A percentile compares a stretch with the other conserved stretches of the same genome.
Evolutionary conservation across 208 protist species (phyloP).

Genomic region (Leishmania amazonensis): DNA sequence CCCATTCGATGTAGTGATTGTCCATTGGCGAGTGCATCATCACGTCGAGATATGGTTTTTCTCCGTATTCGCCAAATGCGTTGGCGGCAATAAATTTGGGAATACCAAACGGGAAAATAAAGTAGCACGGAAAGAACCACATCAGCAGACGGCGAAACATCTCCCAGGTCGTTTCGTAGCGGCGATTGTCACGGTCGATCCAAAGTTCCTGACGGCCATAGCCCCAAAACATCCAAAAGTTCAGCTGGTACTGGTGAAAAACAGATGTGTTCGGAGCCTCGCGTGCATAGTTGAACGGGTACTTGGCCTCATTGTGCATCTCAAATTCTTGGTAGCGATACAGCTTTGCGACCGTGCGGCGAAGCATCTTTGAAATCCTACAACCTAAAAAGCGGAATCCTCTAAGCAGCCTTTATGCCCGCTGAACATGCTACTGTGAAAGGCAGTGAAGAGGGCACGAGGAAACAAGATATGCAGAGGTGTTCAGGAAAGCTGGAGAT

Average conservation of each 20-base stretch:
- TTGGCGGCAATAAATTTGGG: conserved; percentile 78
- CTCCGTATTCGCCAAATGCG: conserved; percentile 85
- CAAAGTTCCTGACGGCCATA: conserved; percentile 86
- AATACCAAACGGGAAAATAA: conserved; percentile 89
- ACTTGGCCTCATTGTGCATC: conserved; percentile 85
- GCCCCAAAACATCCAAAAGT: conserved; percentile 91
- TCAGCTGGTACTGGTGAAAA: conserved; percentile 86
- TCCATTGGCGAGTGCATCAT: conserved; percentile 83
- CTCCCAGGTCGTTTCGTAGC: conserved; percentile 89
- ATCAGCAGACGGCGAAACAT: conserved; percentile 81
- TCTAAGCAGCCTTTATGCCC: neutral
- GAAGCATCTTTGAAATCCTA: conserved; percentile 54
- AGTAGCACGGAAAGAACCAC: conserved; percentile 89
- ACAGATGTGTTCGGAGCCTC: conserved; percentile 90
- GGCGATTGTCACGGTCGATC: conserved; percentile 80
- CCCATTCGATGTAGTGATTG: conserved; percentile 90
- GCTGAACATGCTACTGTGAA: neutral
- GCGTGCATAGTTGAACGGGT: conserved; percentile 84
- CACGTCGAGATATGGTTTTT: conserved; percentile 82
- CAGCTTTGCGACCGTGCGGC: conserved; percentile 32
- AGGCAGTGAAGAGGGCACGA: neutral
- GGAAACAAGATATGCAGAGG: conserved; percentile 10
- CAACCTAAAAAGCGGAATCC: neutral
- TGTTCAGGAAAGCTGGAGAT: neutral
- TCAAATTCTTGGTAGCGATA: conserved; percentile 92